Base-by-base conservation (phyloP, 164 flowering plant genomes). In the Nymphaea thermarum region DNA sequence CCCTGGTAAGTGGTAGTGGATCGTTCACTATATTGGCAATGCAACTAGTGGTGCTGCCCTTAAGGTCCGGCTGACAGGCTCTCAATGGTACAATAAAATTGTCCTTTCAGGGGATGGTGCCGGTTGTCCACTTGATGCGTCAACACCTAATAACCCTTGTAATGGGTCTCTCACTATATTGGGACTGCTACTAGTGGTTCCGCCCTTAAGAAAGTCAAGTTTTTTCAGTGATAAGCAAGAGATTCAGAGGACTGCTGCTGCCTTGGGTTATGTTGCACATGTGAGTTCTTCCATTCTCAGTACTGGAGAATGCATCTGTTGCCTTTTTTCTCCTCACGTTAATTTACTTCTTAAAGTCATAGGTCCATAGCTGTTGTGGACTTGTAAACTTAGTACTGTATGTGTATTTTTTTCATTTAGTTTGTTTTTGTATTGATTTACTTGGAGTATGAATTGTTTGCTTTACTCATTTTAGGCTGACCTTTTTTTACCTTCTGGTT, bases 211-310 rank as follows among this genome's bases (percentile, higher is more conserved):
- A 74, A 86, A 86, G 81, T 78, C 83, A 79, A 86, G 90, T 66
- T 85, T 91, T 78, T 94, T 95, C 82, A 85, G 84, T 69, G 90
- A 90, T 76, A 95, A 95, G 84, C 86, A 88, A 83, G 98, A 82
- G 78, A 78, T 81, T 72, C 97, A 92, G 88, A 87, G 76, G 76
- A 84, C 96, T 66, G 89, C 97, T 69, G 83, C 90, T 78, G 92
- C 94, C 66, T 74, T 92, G 69, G 99, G 97, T 78, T 92, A 90
- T 78, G 85, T 88, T 41, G 93, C 96, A 65, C 98, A 94, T 82
- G 98, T 94, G 76, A 75, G 97, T 83, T 69, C 8, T 57, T 4
- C 11, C 18, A 15, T 51, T 8, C 57, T 51, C 14, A 8, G 57
- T 47, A 47, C 14, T 51, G 57, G 57, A 10, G 57, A 15, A 51